A percentile compares a stretch with the other conserved stretches of the same genome.
These are phyloP conservation scores for Fagopyrum tataricum DNA, from an alignment of 148 eudicot genomes.

Conservation along the genomic window DNA sequence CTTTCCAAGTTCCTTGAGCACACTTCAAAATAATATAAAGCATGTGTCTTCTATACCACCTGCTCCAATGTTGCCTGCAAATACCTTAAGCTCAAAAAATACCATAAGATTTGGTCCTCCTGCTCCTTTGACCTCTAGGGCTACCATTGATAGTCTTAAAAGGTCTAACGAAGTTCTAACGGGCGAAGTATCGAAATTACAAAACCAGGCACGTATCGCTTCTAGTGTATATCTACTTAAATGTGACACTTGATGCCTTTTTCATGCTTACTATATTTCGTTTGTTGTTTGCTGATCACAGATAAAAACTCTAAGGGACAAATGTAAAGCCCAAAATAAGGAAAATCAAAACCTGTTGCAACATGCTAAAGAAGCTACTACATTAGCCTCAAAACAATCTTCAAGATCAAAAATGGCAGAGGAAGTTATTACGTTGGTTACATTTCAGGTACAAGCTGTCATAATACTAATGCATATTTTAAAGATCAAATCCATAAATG, in stretches of 20 bases:
- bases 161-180: constrained; percentile 68
- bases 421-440: constrained; percentile 42
- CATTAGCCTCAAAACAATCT: constrained; percentile 51
- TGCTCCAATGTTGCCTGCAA: constrained; percentile 28
- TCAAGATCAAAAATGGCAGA: constrained; percentile 38
- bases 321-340: constrained; percentile 51
- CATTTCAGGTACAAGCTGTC: constrained; percentile 32
- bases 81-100: constrained; percentile 40
- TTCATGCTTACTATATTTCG: background rate
- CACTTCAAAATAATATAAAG: constrained; percentile 55
- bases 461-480: background rate
- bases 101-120: constrained; percentile 53
- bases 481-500: background rate
- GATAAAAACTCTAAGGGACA: constrained; percentile 61
- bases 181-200: constrained; percentile 75
- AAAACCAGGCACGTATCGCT: constrained; percentile 42
- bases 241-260: background rate
- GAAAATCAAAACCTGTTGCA: constrained; percentile 52
- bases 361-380: constrained; percentile 38
- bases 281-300: constrained; percentile 15
- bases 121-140: constrained; percentile 53
- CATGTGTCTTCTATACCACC: constrained; percentile 27
- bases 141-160: constrained; percentile 65
- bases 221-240: background rate
- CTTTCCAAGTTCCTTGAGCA: constrained; percentile 61